phyloP scores from a whole-genome alignment of 768 basidiomycete species.

The Leccinellum rugosiceps region DNA sequence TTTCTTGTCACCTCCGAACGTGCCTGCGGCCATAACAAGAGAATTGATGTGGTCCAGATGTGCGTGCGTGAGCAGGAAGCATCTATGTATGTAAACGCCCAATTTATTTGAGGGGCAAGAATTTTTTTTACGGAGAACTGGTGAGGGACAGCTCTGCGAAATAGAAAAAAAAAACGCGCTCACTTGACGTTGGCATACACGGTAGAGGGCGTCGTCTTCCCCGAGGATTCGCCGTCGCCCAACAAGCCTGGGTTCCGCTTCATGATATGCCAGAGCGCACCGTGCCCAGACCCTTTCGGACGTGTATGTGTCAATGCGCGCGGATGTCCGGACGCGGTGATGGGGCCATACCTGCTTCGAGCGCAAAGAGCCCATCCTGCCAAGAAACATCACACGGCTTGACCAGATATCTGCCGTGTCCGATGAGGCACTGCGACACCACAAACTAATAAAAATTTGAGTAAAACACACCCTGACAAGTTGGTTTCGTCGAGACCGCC shows the following conservation, averaged over 20 bases:
- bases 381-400: constrained; percentile 66
- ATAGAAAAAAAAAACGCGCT: not conserved
- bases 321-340: not conserved
- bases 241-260: constrained; percentile 55
- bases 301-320: not conserved
- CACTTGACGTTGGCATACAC: constrained; percentile 36
- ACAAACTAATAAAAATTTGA: not conserved
- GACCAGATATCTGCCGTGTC: constrained; percentile 74
- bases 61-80: constrained; percentile 83
- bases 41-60: constrained; percentile 90
- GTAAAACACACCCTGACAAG: constrained; percentile 67
- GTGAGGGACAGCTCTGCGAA: not conserved
- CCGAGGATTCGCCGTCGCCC: constrained; percentile 18
- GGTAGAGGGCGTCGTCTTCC: constrained; percentile 19
- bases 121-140: not conserved
- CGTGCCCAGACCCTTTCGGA: constrained; percentile 80
- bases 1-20: constrained; percentile 58
- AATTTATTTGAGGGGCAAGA: not conserved
- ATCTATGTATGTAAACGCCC: constrained; percentile 48
- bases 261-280: constrained; percentile 66
- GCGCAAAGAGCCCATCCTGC: constrained; percentile 76
- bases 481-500: constrained; percentile 91
- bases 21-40: constrained; percentile 81
- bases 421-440: constrained; percentile 10
- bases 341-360: constrained; percentile 81